Base-by-base conservation (phyloP, 768 basidiomycete species). In the Piloderma croceum region DNA sequence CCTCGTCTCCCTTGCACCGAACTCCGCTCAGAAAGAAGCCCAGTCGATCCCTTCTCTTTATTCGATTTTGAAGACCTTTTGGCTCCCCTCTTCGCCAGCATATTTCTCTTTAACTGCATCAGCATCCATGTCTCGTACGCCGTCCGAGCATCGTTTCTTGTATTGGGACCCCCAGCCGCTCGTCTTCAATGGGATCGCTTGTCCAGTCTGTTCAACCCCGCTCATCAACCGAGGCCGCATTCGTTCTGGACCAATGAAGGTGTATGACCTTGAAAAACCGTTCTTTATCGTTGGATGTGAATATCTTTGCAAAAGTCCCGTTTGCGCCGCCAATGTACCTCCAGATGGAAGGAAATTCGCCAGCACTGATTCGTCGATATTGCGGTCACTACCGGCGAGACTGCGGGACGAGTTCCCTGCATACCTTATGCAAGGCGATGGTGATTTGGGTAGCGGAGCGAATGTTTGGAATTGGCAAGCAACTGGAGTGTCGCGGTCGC, bases 251-350 rank as follows among this genome's bases (percentile, higher is more conserved):
- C 87, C 87, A 0, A 64, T 87, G 53, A 88, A 84, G 51, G 73
- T 88, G 4, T 85, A 87, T 56, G 86, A 90, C 50, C 74, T 90
- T 36, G 78, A 81, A 47, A 77, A 76, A 44, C 83, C 84, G 3
- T 90, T 89, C 62, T 89, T 83, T 54, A 73, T 90, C 57, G 85
- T 90, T 24, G 87, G 83, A n/a, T 86, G 85, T 54, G 81, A 85
- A 55, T 90, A 90, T 44, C 67, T 70, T 4, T 90, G 87, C 54
- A 70, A 69, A 36, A 77, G 70, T 21, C 31, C 60, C 1, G 31
- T 61, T 17, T 87, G 83, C 53, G 44, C 65, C 20, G 54, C 68
- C 21, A 56, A 65, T 23, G 53, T 64, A 20, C 54, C 63, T 6
- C 43, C 68, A 3, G 80, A 82, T 23, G 79, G 79, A 3, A 74